Evolutionary conservation across 768 basidiomycete genomes (phyloP).

Genomic region (Cystobasidium onofrii): DNA sequence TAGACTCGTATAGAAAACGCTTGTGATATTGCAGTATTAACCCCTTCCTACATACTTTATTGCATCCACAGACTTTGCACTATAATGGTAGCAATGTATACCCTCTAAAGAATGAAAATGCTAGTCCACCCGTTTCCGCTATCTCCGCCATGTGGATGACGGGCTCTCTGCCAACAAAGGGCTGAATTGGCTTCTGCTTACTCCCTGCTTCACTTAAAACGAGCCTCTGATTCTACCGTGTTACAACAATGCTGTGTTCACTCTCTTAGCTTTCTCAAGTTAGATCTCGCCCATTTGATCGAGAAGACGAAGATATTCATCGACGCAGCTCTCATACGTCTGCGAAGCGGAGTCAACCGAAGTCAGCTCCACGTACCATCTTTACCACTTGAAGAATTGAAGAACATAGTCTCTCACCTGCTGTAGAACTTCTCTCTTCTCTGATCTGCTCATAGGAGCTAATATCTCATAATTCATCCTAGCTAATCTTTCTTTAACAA

Average conservation of each 20-base stretch:
- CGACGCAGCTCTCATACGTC: conserved; percentile 75
- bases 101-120: no score
- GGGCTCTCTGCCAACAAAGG: no score
- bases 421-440: conserved; percentile 71
- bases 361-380: conserved; percentile 1
- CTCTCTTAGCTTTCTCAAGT: no score
- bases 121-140: no score
- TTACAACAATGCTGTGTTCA: no score
- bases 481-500: conserved; percentile 81
- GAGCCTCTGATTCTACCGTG: no score
- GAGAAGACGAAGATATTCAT: conserved; percentile 77
- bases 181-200: no score
- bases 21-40: neutral
- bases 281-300: conserved; percentile 37
- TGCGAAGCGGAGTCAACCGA: no score
- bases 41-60: neutral
- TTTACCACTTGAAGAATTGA: no score
- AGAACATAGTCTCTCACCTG: no score
- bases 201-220: no score
- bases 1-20: neutral
- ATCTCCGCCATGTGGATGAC: no score
- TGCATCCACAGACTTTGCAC: neutral
- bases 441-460: conserved; percentile 64
- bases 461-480: conserved; percentile 72
- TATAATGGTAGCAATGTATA: neutral